Evolutionary conservation across 208 protist species (phyloP).

Genomic region (Polymyxa betae): DNA sequence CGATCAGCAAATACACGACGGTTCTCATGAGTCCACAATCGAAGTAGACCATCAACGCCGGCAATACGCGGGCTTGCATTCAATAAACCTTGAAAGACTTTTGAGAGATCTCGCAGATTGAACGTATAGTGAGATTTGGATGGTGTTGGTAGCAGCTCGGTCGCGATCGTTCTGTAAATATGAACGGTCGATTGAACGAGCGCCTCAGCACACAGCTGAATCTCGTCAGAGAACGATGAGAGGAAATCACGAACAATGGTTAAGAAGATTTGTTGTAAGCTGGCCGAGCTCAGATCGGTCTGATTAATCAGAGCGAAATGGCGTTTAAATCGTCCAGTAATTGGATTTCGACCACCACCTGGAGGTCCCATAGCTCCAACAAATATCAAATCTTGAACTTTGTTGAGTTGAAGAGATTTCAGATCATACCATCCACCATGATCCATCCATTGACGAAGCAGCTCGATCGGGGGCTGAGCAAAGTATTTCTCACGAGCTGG

Average conservation of each 20-base stretch:
- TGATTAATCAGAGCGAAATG: constrained; percentile 97
- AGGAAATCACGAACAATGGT: constrained; percentile 92
- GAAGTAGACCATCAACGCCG: constrained; percentile 57
- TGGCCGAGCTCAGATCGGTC: constrained; percentile 90
- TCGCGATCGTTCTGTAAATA: constrained; percentile 88
- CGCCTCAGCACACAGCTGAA: constrained; percentile 72
- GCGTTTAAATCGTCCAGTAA: constrained; percentile 93
- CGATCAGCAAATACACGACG: constrained; percentile 74
- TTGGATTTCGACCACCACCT: constrained; percentile 90
- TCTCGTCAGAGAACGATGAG: constrained; percentile 80
- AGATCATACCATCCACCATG: constrained; percentile 91
- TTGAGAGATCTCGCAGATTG: constrained; percentile 95
- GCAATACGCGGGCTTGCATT: constrained; percentile 41
- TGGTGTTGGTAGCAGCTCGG: constrained; percentile 93
- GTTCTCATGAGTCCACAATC: constrained; percentile 77
- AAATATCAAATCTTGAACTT: constrained; percentile 91
- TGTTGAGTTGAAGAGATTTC: constrained; percentile 86
- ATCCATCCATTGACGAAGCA: constrained; percentile 96
- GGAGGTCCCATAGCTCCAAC: constrained; percentile 93
- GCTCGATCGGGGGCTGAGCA: constrained; percentile 97
- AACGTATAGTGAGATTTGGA: constrained; percentile 97
- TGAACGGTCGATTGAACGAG: constrained; percentile 89
- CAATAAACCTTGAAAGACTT: constrained; percentile 80
- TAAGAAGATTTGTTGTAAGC: constrained; percentile 89
- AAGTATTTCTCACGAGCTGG: constrained; percentile 93